These are phyloP conservation scores for Nidula niveotomentosa DNA, from an alignment of 1,284 basidiomycete species.

Conservation along the genomic window DNA sequence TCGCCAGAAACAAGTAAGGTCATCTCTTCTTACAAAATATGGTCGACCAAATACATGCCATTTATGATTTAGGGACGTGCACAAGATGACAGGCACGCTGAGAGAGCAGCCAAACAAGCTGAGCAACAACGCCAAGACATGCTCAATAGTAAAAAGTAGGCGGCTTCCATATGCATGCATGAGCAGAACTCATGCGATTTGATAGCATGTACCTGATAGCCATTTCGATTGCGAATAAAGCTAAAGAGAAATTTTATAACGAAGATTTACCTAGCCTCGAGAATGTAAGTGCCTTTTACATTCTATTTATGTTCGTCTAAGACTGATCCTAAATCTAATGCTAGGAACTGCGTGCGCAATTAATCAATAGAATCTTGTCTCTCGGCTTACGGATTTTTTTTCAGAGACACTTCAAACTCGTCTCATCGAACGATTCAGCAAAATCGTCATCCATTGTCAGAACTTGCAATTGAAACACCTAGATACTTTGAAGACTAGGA, in stretches of 20 bases:
- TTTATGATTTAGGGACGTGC: constrained; percentile 51
- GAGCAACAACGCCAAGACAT: constrained; percentile 76
- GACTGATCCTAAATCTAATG: constrained; percentile 12
- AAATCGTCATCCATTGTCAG: constrained; percentile 57
- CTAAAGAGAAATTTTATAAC: constrained; percentile 69
- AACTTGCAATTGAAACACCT: constrained; percentile 55
- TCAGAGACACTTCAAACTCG: constrained; percentile 66
- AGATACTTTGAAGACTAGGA: constrained; percentile 51
- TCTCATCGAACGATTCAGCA: constrained; percentile 53
- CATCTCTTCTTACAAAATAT: constrained; percentile 1
- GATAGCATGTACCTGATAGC: constrained; percentile 70
- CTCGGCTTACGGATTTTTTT: constrained; percentile 2
- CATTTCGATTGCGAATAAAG: constrained; percentile 63
- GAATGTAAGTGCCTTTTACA: constrained; percentile 53
- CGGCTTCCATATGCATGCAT: constrained; percentile 4
- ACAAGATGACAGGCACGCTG: constrained; percentile 73
- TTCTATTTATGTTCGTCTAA: constrained; percentile 3
- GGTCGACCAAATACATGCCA: constrained; percentile 2
- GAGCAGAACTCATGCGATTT: background rate
- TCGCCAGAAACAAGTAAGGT: constrained; percentile 72
- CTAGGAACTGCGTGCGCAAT: constrained; percentile 65
- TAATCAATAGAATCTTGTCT: background rate
- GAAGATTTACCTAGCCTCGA: constrained; percentile 68
- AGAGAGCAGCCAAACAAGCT: constrained; percentile 67
- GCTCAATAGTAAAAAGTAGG: constrained; percentile 79